A percentile compares a stretch with the other conserved stretches of the same genome.
These are phyloP conservation scores for Phytophthora citrophthora DNA, from an alignment of 352 stramenopile genomes.

Conservation along the genomic window DNA sequence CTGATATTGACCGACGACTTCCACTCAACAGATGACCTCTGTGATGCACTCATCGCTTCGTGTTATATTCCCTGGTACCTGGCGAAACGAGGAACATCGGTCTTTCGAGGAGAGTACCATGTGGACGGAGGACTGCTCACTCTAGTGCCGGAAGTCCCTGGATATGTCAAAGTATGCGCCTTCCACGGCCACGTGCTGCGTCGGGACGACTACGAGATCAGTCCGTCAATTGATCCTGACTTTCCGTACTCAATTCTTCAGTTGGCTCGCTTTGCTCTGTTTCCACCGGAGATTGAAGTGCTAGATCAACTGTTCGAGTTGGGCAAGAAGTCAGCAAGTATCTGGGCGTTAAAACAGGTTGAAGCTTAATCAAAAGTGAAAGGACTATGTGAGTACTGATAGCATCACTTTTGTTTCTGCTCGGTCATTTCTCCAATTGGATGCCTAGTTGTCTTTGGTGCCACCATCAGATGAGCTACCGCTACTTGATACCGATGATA, in stretches of 20 bases:
- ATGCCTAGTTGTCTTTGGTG: slow-evolving; percentile 9
- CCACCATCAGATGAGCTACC: slow-evolving; percentile 60
- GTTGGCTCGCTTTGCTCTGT: slow-evolving; percentile 58
- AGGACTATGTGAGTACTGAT: slow-evolving; percentile 11
- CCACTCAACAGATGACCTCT: slow-evolving; percentile 61
- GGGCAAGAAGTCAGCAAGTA: slow-evolving; percentile 50
- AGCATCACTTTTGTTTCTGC: not conserved
- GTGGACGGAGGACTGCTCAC: slow-evolving; percentile 75
- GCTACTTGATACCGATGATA: slow-evolving; percentile 55
- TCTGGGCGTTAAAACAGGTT: slow-evolving; percentile 53
- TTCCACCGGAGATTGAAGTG: slow-evolving; percentile 58
- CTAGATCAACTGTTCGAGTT: slow-evolving; percentile 74
- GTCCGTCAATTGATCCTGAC: slow-evolving; percentile 61
- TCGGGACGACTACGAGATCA: slow-evolving; percentile 77
- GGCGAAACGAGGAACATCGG: slow-evolving; percentile 43
- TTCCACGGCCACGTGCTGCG: slow-evolving; percentile 66
- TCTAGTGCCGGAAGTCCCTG: slow-evolving; percentile 70
- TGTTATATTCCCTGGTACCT: slow-evolving; percentile 87
- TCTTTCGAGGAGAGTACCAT: slow-evolving; percentile 71
- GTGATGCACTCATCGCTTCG: slow-evolving; percentile 72
- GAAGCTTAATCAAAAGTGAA: not conserved
- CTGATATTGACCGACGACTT: slow-evolving; percentile 66
- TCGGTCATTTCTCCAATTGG: not conserved
- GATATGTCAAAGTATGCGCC: slow-evolving; percentile 73
- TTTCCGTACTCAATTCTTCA: slow-evolving; percentile 71